Evolutionary conservation across 805 yeast genomes (phyloP).

Genomic region (Starmera dryadoides): DNA sequence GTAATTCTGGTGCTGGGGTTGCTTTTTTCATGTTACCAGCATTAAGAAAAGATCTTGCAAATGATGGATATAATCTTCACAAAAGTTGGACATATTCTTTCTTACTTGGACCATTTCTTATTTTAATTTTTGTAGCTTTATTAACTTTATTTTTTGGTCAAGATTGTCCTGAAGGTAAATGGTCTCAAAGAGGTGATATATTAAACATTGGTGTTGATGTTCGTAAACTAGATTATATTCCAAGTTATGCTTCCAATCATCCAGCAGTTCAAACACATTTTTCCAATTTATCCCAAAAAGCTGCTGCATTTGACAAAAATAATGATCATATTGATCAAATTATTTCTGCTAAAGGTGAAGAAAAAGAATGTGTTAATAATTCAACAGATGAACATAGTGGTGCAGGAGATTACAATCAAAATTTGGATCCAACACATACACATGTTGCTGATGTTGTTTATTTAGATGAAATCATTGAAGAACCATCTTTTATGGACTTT

Average conservation of each 20-base stretch:
- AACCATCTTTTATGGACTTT: conserved; percentile 14
- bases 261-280: conserved; percentile 3
- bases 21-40: conserved; percentile 27
- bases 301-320: background rate
- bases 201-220: conserved; percentile 20
- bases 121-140: conserved; percentile 21
- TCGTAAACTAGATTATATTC: conserved; percentile 15
- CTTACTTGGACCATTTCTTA: conserved; percentile 24
- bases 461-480: conserved; percentile 19
- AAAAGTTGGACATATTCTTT: conserved; percentile 23
- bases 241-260: conserved; percentile 10
- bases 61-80: conserved; percentile 16
- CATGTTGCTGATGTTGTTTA: conserved; percentile 13
- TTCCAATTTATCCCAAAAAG: background rate
- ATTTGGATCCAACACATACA: conserved; percentile 9
- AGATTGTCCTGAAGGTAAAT: conserved; percentile 29
- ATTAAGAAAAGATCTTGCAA: conserved; percentile 10
- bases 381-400: background rate
- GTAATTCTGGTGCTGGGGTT: conserved; percentile 27
- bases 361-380: background rate
- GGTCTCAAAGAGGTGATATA: conserved; percentile 24
- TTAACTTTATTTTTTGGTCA: conserved; percentile 19
- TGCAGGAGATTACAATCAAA: no score
- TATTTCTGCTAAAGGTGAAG: conserved; percentile 3
- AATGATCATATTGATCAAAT: conserved; percentile 3